phyloP scores from a whole-genome alignment of 2,329 filamentous ascomycete species.

The Xylogone sp. region DNA sequence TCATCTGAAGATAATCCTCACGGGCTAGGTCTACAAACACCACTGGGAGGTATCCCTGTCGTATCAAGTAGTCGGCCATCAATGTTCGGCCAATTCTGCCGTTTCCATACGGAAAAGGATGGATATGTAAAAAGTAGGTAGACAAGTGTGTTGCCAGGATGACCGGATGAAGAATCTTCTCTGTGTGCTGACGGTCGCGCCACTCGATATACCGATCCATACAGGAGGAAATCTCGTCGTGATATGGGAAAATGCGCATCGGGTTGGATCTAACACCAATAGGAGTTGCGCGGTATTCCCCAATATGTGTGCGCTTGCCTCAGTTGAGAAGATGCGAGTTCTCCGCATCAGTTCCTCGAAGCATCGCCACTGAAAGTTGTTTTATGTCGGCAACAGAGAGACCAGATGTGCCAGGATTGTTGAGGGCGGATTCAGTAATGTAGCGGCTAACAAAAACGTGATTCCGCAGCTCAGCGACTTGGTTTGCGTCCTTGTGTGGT shows the following conservation, averaged over 20 bases:
- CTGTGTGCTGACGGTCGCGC: slow-evolving; percentile 11
- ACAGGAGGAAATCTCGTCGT: slow-evolving; percentile 15
- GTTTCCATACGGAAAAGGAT: slow-evolving; percentile 22
- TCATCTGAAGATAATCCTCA: slow-evolving; percentile 18
- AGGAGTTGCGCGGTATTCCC: slow-evolving; percentile 15
- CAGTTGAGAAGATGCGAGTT: slow-evolving; percentile 9
- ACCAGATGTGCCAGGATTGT: slow-evolving; percentile 9
- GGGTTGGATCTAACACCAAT: slow-evolving; percentile 15
- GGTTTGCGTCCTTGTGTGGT: slow-evolving; percentile 2
- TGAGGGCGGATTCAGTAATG: slow-evolving; percentile 12
- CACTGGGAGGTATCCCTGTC: slow-evolving; percentile 18
- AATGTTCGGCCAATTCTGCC: slow-evolving; percentile 17
- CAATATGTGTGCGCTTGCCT: slow-evolving; percentile 10
- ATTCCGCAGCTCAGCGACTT: slow-evolving; percentile 16
- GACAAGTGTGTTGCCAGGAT: slow-evolving; percentile 16
- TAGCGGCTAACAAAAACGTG: slow-evolving; percentile 20
- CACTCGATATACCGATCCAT: slow-evolving; percentile 15
- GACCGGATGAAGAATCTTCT: slow-evolving; percentile 17
- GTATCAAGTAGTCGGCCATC: slow-evolving; percentile 21
- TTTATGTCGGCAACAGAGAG: slow-evolving; percentile 11
- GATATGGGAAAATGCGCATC: slow-evolving; percentile 19
- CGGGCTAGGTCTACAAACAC: slow-evolving; percentile 12
- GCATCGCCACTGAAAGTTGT: slow-evolving; percentile 6
- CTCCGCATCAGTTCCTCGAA: slow-evolving; percentile 13
- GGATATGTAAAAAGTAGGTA: slow-evolving; percentile 14